A percentile compares a stretch with the other conserved stretches of the same genome.
phyloP scores from a whole-genome alignment of 352 stramenopile species.

The Elongisporangium senticosum region DNA sequence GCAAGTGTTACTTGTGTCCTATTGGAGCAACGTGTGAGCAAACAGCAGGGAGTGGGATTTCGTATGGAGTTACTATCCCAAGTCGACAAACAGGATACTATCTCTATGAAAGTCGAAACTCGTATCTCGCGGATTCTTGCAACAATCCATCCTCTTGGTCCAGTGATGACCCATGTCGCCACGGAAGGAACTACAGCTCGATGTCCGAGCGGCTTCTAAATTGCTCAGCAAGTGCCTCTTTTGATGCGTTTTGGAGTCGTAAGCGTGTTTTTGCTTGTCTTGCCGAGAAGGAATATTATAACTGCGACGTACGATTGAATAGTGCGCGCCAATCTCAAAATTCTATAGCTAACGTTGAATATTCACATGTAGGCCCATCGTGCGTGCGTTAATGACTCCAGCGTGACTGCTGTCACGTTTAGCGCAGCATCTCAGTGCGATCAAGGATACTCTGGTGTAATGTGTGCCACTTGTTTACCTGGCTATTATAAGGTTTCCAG shows the following conservation, averaged over 20 bases:
- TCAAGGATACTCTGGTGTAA: conserved; percentile 38
- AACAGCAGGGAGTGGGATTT: conserved; percentile 19
- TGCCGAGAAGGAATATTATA: conserved; percentile 51
- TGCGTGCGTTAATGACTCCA: conserved; percentile 18
- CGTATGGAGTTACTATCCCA: conserved; percentile 37
- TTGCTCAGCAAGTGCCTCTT: conserved; percentile 19
- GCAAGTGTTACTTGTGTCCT: conserved; percentile 58
- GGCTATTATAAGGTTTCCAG: conserved; percentile 58
- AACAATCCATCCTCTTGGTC: conserved; percentile 30
- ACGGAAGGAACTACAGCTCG: conserved; percentile 15
- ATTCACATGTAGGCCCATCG: conserved; percentile 13
- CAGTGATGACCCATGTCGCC: conserved; percentile 41
- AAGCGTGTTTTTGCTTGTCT: conserved; percentile 58
- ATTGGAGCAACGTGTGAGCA: conserved; percentile 41
- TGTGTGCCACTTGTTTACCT: conserved; percentile 36
- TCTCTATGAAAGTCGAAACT: conserved; percentile 29
- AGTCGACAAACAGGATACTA: conserved; percentile 40
- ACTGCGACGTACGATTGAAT: conserved; percentile 60
- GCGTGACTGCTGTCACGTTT: conserved; percentile 5
- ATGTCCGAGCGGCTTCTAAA: conserved; percentile 35
- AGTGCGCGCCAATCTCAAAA: too few species aligned
- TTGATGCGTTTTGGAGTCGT: conserved; percentile 45
- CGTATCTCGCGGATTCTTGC: conserved; percentile 34
- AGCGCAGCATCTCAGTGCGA: conserved; percentile 32
- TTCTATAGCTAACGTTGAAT: neutral